Base-by-base conservation (phyloP, 768 basidiomycete species). In the Mycena metata region DNA sequence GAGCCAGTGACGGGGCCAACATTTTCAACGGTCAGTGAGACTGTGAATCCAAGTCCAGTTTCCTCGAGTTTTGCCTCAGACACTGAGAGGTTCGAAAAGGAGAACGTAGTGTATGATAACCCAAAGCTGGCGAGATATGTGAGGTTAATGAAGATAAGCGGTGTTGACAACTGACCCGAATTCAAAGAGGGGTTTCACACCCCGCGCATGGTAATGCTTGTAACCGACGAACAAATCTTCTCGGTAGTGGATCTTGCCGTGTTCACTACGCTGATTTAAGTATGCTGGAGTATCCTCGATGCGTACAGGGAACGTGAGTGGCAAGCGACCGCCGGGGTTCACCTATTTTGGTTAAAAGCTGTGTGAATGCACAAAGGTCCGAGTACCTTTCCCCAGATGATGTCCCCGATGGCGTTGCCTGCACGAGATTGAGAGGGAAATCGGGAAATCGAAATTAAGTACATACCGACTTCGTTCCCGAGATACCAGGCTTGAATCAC, bases 91-190 rank as follows among this genome's bases (percentile, higher is more conserved):
- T 87, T 79, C 0, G 84, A 84, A 43, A 90, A 83, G 3, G 78
- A 74, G 75, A 94, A 95, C 1, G 82, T 85, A 6, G 93, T 93
- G 78, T 94, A 95, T 0, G 92, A 94, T 12, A 94, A 80, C 30
- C 93, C 93, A 70, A 84, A 87, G 5, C 91, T 92, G 63, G n/a
- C 50, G 23, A 30, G n/a, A 59, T 26, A 19, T 13, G 47, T 70
- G n/a, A 72, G n/a, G 41, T 59, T 24, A 15, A 59, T 42, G 30
- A 62, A 64, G 9, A 60, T 43, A 10, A 69, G 66, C 57, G 15
- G 64, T 33, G 19, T 39, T 36, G 33, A 26, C 16, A 4, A 75
- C 83, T 51, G 73, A 90, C 85, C 92, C 91, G 74, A 92, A 93
- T 19, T 89, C 84, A 78, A 90, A 93, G 33, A 92, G 80, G 0